Evolutionary conservation across 345 rosid genomes (phyloP).

Genomic region (Pugionium cornutum): DNA sequence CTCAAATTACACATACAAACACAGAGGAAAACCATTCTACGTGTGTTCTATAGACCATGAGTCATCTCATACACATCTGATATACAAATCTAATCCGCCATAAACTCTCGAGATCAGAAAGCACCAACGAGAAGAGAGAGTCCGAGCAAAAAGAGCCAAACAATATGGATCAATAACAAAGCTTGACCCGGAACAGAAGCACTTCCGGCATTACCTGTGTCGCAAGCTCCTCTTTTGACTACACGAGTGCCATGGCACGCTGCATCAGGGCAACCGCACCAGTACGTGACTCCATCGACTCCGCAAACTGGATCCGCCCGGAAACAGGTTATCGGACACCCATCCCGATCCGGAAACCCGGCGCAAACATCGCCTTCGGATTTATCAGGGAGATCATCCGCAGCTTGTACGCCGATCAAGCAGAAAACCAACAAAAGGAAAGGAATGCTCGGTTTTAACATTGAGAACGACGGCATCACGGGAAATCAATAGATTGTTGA

Average conservation of each 20-base stretch:
- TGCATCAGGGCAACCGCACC: conserved; percentile 97
- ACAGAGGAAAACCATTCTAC: conserved; percentile 8
- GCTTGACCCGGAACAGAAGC: conserved; percentile 85
- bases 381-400: conserved; percentile 18
- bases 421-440: conserved; percentile 22
- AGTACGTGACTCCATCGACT: conserved; percentile 76
- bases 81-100: neutral
- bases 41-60: conserved; percentile 21
- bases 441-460: neutral
- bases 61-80: neutral
- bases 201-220: conserved; percentile 63
- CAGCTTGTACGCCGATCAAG: conserved; percentile 43
- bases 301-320: conserved; percentile 90
- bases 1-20: conserved; percentile 28
- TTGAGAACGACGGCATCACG: conserved; percentile 29
- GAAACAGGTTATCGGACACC: conserved; percentile 80
- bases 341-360: conserved; percentile 28
- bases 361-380: conserved; percentile 45
- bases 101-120: conserved; percentile 45
- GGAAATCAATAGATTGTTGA: neutral
- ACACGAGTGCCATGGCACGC: conserved; percentile 65
- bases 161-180: conserved; percentile 78
- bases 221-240: conserved; percentile 73
- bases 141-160: conserved; percentile 90
- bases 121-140: conserved; percentile 73